Evolutionary conservation across 768 basidiomycete species (phyloP), one percentile per base, ranked within the genome.

Genomic region (Termitomyces sp.): DNA sequence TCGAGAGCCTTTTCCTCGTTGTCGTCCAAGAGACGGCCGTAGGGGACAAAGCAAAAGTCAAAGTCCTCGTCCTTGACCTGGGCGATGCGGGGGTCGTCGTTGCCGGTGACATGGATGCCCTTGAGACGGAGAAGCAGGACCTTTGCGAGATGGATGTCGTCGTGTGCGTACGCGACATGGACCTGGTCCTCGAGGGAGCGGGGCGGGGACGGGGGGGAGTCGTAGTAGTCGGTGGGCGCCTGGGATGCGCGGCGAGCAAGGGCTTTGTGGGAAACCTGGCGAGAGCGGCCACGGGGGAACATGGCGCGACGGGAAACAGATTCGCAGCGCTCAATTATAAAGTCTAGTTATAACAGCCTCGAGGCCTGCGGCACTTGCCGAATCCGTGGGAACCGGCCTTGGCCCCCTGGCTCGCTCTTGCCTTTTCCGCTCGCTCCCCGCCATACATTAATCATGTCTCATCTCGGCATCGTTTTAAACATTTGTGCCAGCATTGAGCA

Each of bases 61-160:
- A 80, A 80, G 60, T 78, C 79, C 62, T 76, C 78, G 67, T 80
- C 78, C 61, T 75, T 77, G 47, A 88, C 84, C 18, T 77, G 73
- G 46, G 80, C 83, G 53, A 87, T 85, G 47, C 84, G 80, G 1
- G 86, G 85, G 68, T 87, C 86, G 59, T 79, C 69, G 68, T 83
- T 80, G 13, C 77, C 75, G 10, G 77, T 73, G 66, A 87, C 81
- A 58, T 86, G 78, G 55, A 86, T 78, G 61, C 85, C 86, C 64
- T 80, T 80, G 62, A 86, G 79, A 22, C 79, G 77, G 51, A 88
- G 72, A n/a, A 86, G 75, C 12, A 88, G 77, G 30, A 83, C 73
- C 72, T 83, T 84, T 46, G 86, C 86, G 59, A 82, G 78, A 58
- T 81, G 84, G 57, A 88, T 81, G 72, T 88, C 75, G 67, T 88